Base-by-base conservation (phyloP, 169 alveolate genomes). In the Cryptosporidium baileyi region DNA sequence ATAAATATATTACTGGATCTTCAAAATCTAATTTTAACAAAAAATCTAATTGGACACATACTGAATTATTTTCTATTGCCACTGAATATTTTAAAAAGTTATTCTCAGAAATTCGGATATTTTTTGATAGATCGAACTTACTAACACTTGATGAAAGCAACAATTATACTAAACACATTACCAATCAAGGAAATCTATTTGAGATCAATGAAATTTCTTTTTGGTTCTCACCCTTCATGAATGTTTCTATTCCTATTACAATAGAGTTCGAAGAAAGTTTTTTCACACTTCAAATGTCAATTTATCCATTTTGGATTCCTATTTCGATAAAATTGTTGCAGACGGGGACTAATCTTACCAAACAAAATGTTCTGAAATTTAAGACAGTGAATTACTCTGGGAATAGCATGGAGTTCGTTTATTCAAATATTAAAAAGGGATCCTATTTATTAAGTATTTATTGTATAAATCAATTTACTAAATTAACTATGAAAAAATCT, bases 201-300 rank as follows among this genome's bases (percentile, higher is more conserved):
- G 85, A 74, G 15, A 38, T 74, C 11, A 22, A 34, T 11, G 67
- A 52, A 52, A 54, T 74, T 13, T 30, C 24, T 3, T 74, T 74
- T 54, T 74, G 85, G 85, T 74, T 52, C 57, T 74, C 85, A 3
- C 85, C 85, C 3, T 52, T 74, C 11, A 74, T 74, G 85, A 44
- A 52, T n/a, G 41, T 74, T 15, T 22, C 67, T 5, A 17, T 74
- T 2, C 85, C 85, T n/a, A 9, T 74, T 26, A 59, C 36, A 28
- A 40, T 41, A 22, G 67, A 74, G 30, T 13, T 51, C 28, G 85
- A 74, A 44, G 67, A 74, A 22, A 41, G 41, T 36, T 36, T 38
- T 19, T 26, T 74, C 8, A 26, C 22, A 15, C 40, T 74, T 9
- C 15, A n/a, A 17, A 57, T 74, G 1, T 41, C 17, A 26, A 11